Evolutionary conservation across 345 rosid species (phyloP).

Genomic region (Trapa incisa): DNA sequence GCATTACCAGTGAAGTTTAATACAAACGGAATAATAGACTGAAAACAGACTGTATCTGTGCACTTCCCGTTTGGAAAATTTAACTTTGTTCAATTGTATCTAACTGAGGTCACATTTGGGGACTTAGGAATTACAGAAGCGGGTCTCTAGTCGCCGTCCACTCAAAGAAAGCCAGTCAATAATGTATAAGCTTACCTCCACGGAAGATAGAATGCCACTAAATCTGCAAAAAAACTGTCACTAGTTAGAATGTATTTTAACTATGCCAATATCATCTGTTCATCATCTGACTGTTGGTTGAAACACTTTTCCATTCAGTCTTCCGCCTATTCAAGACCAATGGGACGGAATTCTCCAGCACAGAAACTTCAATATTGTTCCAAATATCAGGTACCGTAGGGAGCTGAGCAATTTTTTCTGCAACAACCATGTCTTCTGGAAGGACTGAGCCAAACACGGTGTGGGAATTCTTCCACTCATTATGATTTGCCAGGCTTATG

Average conservation of each 20-base stretch:
- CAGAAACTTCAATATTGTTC: conserved; percentile 62
- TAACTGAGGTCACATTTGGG: no score
- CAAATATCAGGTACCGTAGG: conserved; percentile 70
- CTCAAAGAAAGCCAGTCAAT: neutral
- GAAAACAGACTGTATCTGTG: no score
- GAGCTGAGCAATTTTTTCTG: conserved; percentile 50
- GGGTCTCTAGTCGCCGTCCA: no score
- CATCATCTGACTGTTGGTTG: neutral
- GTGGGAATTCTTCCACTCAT: conserved; percentile 65
- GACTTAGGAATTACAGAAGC: no score
- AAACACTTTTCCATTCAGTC: neutral
- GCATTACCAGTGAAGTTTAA: no score
- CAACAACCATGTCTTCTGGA: conserved; percentile 69
- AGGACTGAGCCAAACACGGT: conserved; percentile 74
- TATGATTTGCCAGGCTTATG: conserved; percentile 71
- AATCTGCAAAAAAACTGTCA: neutral
- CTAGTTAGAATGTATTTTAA: neutral
- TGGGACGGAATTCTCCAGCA: conserved; percentile 55
- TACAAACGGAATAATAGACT: no score
- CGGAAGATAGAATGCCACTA: neutral
- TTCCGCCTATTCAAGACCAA: conserved; percentile 41
- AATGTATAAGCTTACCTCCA: neutral
- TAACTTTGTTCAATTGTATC: no score
- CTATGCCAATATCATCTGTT: neutral
- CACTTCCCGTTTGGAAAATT: no score